These are phyloP conservation scores for Collybiopsis confluens DNA, from an alignment of 768 basidiomycete species.

Conservation along the genomic window DNA sequence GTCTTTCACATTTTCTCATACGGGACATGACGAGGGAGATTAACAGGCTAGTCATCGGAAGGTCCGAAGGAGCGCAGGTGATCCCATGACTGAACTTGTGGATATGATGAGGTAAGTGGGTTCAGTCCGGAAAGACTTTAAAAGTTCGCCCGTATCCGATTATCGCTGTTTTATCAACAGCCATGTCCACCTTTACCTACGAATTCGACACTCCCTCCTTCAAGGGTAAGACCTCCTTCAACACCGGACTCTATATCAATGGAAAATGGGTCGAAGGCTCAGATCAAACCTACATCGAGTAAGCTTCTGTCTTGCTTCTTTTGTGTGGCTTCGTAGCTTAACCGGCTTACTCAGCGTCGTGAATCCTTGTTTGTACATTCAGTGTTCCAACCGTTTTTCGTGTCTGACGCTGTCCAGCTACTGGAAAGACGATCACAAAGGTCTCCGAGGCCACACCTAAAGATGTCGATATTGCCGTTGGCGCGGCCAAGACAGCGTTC, in stretches of 20 bases:
- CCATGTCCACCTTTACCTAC: neutral
- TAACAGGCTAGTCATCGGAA: too few relatives aligned
- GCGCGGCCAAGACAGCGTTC: conserved; percentile 46
- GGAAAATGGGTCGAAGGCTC: conserved; percentile 61
- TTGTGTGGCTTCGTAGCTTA: conserved; percentile 19
- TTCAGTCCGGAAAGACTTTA: too few relatives aligned
- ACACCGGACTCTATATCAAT: conserved; percentile 67
- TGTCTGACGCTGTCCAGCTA: conserved; percentile 32
- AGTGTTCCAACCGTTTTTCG: neutral
- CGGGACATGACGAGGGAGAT: too few relatives aligned
- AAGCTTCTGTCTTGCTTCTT: conserved; percentile 24
- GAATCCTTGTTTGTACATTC: conserved; percentile 32
- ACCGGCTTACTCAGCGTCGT: conserved; percentile 35
- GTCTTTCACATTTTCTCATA: too few relatives aligned
- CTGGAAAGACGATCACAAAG: conserved; percentile 48
- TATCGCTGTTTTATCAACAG: neutral
- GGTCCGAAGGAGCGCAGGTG: too few relatives aligned
- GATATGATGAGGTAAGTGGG: too few relatives aligned
- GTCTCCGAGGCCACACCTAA: conserved; percentile 49
- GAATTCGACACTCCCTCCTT: conserved; percentile 36
- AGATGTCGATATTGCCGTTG: conserved; percentile 66
- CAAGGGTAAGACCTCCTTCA: conserved; percentile 41
- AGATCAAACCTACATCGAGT: conserved; percentile 59
- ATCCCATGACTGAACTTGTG: too few relatives aligned
- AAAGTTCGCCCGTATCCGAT: too few relatives aligned